Conservation (phyloP, 495 filamentous ascomycete species). For the Aspergillus ellipticus region DNA sequence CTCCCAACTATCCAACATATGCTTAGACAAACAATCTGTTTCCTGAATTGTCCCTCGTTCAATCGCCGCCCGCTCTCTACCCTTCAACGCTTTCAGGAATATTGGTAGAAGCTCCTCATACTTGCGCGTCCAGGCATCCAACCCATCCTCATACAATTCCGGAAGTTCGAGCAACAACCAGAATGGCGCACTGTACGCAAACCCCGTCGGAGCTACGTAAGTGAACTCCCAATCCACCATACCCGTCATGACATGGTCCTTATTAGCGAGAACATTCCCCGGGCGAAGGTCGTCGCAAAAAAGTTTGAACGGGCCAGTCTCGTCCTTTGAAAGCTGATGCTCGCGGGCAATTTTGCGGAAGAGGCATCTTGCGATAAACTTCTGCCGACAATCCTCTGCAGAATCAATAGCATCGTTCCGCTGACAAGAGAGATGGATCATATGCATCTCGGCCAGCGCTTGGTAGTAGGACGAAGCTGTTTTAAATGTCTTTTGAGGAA, state of each 20-base stretch:
- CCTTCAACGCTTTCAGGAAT: conserved; percentile 14
- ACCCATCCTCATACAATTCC: conserved; percentile 14
- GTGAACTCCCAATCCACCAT: conserved; percentile 25
- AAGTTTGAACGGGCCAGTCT: conserved; percentile 11
- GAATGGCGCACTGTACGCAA: conserved; percentile 20
- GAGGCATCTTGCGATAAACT: neutral
- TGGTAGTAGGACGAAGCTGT: neutral
- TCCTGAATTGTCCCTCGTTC: conserved; percentile 1
- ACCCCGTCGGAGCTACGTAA: conserved; percentile 22
- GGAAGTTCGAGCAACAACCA: conserved; percentile 26
- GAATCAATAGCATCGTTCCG: neutral
- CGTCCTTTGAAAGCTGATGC: neutral
- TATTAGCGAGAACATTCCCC: conserved; percentile 31
- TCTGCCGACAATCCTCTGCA: neutral
- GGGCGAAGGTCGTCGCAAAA: conserved; percentile 27
- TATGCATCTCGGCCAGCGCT: neutral
- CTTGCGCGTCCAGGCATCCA: neutral
- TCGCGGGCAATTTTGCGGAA: neutral
- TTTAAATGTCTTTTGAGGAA: neutral
- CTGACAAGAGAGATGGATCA: neutral
- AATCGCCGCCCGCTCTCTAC: conserved; percentile 12
- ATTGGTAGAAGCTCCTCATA: conserved; percentile 6
- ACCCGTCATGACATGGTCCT: conserved; percentile 14
- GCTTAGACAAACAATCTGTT: conserved; percentile 12
- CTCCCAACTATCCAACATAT: conserved; percentile 21